Conservation (phyloP, 2,329 filamentous ascomycete genomes). For the Cytospora piceae region DNA sequence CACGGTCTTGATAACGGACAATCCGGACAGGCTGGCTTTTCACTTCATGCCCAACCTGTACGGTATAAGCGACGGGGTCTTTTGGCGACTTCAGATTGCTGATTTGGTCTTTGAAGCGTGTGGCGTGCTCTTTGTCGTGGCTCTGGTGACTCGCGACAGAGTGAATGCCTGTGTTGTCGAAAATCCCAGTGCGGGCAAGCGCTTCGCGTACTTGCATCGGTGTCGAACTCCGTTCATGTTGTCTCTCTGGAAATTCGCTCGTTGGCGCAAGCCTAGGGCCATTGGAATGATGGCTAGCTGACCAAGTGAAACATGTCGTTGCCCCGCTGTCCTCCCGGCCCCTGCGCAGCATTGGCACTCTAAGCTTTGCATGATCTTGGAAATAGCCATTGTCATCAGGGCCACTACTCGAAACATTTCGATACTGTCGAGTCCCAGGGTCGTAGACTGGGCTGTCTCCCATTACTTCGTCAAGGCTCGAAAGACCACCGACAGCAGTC, state of each 20-base stretch:
- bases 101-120: neutral
- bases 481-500: conserved; percentile 6
- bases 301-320: conserved; percentile 34
- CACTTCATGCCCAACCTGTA: neutral
- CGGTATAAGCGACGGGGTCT: neutral
- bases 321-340: conserved; percentile 19
- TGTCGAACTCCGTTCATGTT: neutral
- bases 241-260: neutral
- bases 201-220: conserved; percentile 1
- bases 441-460: neutral
- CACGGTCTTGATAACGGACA: conserved; percentile 32
- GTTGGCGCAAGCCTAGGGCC: too few relatives aligned
- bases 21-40: conserved; percentile 22
- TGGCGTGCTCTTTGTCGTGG: too few relatives aligned
- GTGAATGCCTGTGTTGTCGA: conserved; percentile 14
- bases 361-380: neutral
- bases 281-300: conserved; percentile 28
- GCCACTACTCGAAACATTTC: neutral
- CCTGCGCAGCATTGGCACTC: neutral
- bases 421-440: neutral
- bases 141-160: neutral
- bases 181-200: conserved; percentile 8
- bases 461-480: conserved; percentile 9
- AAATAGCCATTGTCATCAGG: neutral
- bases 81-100: neutral